Percentiles rank a stretch among this genome's conserved stretches.
Conservation (phyloP, 2,329 filamentous ascomycete species). For the Talaromyces sp. region DNA sequence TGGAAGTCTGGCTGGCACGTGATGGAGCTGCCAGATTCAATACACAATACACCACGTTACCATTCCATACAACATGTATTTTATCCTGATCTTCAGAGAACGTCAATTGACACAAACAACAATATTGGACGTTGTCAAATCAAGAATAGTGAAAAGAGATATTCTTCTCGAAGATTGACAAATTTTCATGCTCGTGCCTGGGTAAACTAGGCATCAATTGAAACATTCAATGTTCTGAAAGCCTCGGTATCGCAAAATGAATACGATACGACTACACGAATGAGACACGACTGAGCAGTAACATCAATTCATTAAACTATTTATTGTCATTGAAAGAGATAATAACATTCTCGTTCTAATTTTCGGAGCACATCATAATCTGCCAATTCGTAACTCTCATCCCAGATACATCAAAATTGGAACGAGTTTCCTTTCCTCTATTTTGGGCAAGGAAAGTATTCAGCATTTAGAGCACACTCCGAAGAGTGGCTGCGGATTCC, state of each 20-base stretch:
- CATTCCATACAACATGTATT: constrained; percentile 7
- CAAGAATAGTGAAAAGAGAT: too few species aligned
- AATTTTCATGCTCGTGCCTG: neutral
- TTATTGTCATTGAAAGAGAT: constrained; percentile 11
- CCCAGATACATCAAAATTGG: constrained; percentile 9
- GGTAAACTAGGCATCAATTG: neutral
- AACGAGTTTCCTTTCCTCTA: neutral
- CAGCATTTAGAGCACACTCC: constrained; percentile 20
- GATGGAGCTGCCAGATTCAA: neutral
- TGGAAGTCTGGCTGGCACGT: constrained; percentile 17
- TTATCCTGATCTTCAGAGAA: neutral
- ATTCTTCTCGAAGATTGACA: neutral
- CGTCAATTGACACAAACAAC: neutral
- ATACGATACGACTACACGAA: neutral
- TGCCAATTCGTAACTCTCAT: neutral
- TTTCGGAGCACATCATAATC: constrained; percentile 10
- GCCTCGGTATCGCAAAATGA: neutral
- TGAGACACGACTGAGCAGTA: neutral
- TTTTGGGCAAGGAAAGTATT: neutral
- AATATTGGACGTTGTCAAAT: neutral
- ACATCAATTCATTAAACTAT: constrained; percentile 16
- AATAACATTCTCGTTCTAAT: constrained; percentile 9
- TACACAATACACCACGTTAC: neutral
- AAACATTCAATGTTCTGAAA: neutral
- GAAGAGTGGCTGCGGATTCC: constrained; percentile 18